phyloP scores from a whole-genome alignment of 2,329 filamentous ascomycete genomes.

The Aspergillus ruber region DNA sequence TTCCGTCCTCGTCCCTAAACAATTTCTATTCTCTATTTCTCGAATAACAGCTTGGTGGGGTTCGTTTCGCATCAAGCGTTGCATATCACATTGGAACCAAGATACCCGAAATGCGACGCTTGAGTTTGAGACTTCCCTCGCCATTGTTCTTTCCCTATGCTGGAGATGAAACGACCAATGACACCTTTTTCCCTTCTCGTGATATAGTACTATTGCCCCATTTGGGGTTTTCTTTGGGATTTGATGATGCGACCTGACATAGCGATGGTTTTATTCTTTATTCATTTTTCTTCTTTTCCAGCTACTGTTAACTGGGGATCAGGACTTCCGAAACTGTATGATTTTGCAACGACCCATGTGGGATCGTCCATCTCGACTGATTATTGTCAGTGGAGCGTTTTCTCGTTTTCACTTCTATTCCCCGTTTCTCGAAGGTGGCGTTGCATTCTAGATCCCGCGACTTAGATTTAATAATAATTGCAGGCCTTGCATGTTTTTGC shows the following conservation, averaged over 20 bases:
- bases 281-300: neutral
- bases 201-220: neutral
- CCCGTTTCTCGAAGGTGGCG: constrained; percentile 8
- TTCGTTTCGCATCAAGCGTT: neutral
- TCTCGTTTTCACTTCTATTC: neutral
- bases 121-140: constrained; percentile 1
- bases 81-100: neutral
- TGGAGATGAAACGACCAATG: constrained; percentile 16
- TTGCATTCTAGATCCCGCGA: constrained; percentile 14
- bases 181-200: neutral
- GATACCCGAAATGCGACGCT: neutral
- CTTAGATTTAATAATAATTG: constrained; percentile 20
- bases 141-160: constrained; percentile 16
- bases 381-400: constrained; percentile 1
- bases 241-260: neutral
- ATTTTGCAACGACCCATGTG: constrained; percentile 14
- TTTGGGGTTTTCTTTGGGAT: neutral
- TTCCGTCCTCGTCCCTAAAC: constrained; percentile 49
- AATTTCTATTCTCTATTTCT: neutral
- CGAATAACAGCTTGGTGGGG: neutral
- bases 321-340: constrained; percentile 10
- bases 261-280: neutral
- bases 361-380: constrained; percentile 5
- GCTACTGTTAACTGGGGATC: constrained; percentile 1
- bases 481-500: neutral